phyloP scores from a whole-genome alignment of 495 filamentous ascomycete species.

The Podospora comata region DNA sequence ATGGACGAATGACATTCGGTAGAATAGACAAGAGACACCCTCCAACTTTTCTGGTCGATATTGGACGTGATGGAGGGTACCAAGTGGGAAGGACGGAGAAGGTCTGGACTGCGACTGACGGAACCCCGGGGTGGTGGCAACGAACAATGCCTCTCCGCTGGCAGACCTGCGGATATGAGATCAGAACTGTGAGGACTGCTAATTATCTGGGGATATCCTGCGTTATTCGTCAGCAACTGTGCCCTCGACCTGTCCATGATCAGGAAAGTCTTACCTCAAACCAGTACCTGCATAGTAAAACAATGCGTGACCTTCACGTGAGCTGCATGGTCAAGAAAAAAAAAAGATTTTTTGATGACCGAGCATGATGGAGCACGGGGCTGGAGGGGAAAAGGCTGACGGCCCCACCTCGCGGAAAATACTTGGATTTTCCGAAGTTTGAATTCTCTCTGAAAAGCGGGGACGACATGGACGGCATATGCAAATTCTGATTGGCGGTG shows the following conservation, averaged over 20 bases:
- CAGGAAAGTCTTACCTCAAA: not conserved
- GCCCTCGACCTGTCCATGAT: not conserved
- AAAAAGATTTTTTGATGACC: not conserved
- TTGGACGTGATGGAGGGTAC: conserved; percentile 2
- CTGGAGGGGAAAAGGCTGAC: too few relatives aligned
- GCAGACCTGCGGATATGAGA: too few relatives aligned
- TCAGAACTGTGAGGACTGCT: too few relatives aligned
- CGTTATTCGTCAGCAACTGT: not conserved
- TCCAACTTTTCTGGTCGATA: not conserved
- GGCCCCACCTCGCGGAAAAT: not conserved
- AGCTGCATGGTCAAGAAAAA: not conserved
- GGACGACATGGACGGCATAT: not conserved
- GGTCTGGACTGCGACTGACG: not conserved
- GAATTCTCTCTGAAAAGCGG: not conserved
- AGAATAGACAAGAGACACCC: conserved; percentile 5
- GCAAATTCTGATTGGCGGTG: not conserved
- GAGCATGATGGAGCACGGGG: not conserved
- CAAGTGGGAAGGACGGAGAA: not conserved
- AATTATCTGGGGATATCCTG: not conserved
- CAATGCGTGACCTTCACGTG: not conserved
- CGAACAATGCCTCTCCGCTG: too few relatives aligned
- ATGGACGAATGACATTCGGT: not conserved
- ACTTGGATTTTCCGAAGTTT: not conserved
- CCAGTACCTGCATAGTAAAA: not conserved
- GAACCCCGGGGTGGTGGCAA: not conserved